These are phyloP conservation scores for Allium fistulosum DNA, from an alignment of 106 monocot genomes.

Conservation along the genomic window DNA sequence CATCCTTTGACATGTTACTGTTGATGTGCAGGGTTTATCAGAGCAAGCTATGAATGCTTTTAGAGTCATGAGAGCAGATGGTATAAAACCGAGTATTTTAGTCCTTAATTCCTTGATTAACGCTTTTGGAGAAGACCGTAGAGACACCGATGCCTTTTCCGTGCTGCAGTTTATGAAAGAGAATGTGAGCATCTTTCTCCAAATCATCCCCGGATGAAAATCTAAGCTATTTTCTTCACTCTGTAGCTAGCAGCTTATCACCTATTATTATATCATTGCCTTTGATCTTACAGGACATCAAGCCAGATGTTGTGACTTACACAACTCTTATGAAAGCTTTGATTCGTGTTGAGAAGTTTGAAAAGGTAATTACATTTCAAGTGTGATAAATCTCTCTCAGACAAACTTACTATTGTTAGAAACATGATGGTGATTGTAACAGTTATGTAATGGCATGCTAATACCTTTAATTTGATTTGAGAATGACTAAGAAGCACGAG, in stretches of 20 bases:
- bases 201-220: too few relatives aligned
- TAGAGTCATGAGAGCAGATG: constrained; percentile 94
- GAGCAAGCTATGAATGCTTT: constrained; percentile 88
- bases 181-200: constrained; percentile 43
- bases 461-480: too few relatives aligned
- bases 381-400: too few relatives aligned
- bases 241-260: neutral
- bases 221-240: too few relatives aligned
- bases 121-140: constrained; percentile 95
- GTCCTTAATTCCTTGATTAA: constrained; percentile 96
- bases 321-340: constrained; percentile 98
- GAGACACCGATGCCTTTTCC: constrained; percentile 82
- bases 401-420: too few relatives aligned
- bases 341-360: constrained; percentile 92
- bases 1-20: neutral
- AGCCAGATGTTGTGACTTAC: constrained; percentile 96
- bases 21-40: constrained; percentile 54
- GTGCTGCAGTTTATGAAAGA: constrained; percentile 92
- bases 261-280: constrained; percentile 1
- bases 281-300: constrained; percentile 45
- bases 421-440: too few relatives aligned
- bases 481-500: too few relatives aligned
- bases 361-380: constrained; percentile 42
- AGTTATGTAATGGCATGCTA: too few relatives aligned
- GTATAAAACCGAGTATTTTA: constrained; percentile 64